Conservation (phyloP, 2,329 filamentous ascomycete genomes). For the Diaporthe sp. region DNA sequence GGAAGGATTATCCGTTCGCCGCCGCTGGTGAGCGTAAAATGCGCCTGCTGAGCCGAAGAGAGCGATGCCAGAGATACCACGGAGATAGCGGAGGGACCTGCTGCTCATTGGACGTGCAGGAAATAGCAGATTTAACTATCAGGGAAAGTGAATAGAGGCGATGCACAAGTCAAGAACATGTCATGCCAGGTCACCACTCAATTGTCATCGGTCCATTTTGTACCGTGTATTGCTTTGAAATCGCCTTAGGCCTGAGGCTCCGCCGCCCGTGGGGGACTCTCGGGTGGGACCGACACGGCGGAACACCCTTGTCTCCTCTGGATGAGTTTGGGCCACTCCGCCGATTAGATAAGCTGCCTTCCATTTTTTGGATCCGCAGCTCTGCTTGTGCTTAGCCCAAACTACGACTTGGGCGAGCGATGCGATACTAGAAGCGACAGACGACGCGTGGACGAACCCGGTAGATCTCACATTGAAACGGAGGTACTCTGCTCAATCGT, state of each 20-base stretch:
- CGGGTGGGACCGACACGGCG: constrained; percentile 32
- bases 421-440: constrained; percentile 20
- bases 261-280: constrained; percentile 16
- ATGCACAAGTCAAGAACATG: constrained; percentile 3
- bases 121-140: constrained; percentile 15
- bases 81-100: constrained; percentile 39
- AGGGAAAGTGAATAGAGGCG: neutral
- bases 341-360: constrained; percentile 40
- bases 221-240: constrained; percentile 42
- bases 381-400: neutral
- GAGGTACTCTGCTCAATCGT: neutral
- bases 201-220: constrained; percentile 36
- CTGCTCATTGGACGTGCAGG: constrained; percentile 38
- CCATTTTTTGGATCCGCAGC: constrained; percentile 36
- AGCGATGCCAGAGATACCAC: constrained; percentile 43
- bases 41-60: constrained; percentile 45
- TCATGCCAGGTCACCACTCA: constrained; percentile 23
- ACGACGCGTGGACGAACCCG: constrained; percentile 5
- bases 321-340: constrained; percentile 42
- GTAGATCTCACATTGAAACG: constrained; percentile 3
- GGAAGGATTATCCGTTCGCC: neutral
- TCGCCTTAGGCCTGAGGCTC: constrained; percentile 28
- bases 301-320: constrained; percentile 16
- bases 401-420: neutral
- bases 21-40: constrained; percentile 43